A percentile compares a stretch with the other conserved stretches of the same genome.
Conservation (phyloP, 139 green algal genomes). For the Picochlorum sp. region DNA sequence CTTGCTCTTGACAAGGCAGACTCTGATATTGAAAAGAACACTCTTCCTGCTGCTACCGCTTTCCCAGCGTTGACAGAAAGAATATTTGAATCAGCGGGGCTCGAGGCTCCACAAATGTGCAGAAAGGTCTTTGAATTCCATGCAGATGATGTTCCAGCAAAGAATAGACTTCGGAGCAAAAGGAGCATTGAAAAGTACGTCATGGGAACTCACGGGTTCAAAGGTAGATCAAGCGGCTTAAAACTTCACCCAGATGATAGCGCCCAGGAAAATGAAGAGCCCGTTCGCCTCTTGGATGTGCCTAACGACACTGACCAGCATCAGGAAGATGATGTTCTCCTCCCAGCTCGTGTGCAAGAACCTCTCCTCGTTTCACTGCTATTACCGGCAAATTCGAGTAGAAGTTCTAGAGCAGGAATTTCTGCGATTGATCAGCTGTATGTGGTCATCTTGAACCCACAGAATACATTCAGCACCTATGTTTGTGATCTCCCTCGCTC, state of each 20-base stretch:
- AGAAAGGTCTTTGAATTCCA: slow-evolving; percentile 33
- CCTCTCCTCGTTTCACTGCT: slow-evolving; percentile 33
- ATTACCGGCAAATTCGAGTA: slow-evolving; percentile 29
- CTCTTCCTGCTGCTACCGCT: slow-evolving; percentile 5
- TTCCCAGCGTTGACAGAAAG: slow-evolving; percentile 21
- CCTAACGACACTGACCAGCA: background rate
- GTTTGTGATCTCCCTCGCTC: slow-evolving; percentile 23
- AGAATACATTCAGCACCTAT: slow-evolving; percentile 29
- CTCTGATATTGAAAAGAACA: background rate
- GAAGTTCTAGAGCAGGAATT: slow-evolving; percentile 16
- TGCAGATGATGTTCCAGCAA: slow-evolving; percentile 15
- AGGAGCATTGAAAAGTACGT: slow-evolving; percentile 24
- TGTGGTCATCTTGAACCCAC: slow-evolving; percentile 38
- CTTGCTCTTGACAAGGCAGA: slow-evolving; percentile 17
- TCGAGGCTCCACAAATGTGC: slow-evolving; percentile 21
- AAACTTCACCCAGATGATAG: background rate
- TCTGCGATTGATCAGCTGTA: slow-evolving; percentile 31
- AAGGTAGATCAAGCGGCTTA: slow-evolving; percentile 6
- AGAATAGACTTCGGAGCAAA: slow-evolving; percentile 7
- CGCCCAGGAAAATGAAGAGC: background rate
- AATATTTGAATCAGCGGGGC: slow-evolving; percentile 17
- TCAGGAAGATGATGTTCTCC: background rate
- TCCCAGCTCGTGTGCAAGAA: background rate
- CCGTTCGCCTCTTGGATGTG: background rate
- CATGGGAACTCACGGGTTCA: slow-evolving; percentile 13